Conservation (phyloP, 805 yeast species). For the Jamesozyma piceae region DNA sequence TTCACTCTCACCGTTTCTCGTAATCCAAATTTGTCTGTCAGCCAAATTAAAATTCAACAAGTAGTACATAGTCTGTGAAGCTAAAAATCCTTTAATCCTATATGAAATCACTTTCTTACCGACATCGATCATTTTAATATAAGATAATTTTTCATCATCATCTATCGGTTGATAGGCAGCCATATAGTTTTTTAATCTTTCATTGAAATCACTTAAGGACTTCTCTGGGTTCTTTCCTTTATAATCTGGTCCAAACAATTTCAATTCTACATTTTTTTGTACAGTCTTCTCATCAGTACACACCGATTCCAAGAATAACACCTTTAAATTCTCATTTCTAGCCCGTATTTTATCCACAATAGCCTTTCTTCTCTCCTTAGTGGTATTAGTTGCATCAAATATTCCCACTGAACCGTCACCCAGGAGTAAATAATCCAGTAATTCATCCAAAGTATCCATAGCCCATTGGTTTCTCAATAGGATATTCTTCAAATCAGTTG, state of each 20-base stretch:
- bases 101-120: constrained; percentile 90
- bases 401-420: constrained; percentile 90
- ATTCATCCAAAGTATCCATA: constrained; percentile 77
- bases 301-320: constrained; percentile 75
- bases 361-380: constrained; percentile 50
- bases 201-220: constrained; percentile 78
- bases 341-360: constrained; percentile 49
- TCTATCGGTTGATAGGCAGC: constrained; percentile 85
- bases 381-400: constrained; percentile 76
- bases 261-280: constrained; percentile 74
- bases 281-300: constrained; percentile 74
- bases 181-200: constrained; percentile 73
- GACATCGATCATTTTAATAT: constrained; percentile 91
- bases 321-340: constrained; percentile 57
- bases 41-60: constrained; percentile 78
- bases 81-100: constrained; percentile 77
- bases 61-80: constrained; percentile 89
- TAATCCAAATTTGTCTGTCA: constrained; percentile 88
- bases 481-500: constrained; percentile 57
- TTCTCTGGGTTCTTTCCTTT: constrained; percentile 68
- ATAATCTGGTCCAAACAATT: constrained; percentile 90
- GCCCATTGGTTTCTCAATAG: constrained; percentile 90
- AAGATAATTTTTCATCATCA: constrained; percentile 66
- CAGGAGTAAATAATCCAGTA: constrained; percentile 67
- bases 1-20: constrained; percentile 87